Base-by-base conservation (phyloP, 768 basidiomycete species). In the Suillus subaureus region DNA sequence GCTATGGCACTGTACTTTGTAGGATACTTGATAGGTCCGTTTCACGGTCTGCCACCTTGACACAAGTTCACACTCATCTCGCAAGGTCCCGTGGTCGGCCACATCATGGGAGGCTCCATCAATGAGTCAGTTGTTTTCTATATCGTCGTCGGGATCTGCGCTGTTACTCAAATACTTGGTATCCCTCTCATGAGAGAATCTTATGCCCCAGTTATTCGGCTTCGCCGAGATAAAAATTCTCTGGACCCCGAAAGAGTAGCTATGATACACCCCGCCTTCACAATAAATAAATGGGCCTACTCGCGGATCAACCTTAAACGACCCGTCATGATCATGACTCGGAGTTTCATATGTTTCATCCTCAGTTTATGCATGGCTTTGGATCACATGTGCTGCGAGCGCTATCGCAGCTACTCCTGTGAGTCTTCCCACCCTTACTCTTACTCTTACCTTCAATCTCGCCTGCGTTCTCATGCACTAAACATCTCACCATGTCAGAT, bases 341-440 rank as follows among this genome's bases (percentile, higher is more conserved):
- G 77, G 31, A 91, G 88, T 70, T 84, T 89, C 61, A 83, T 91
- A 58, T 91, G 89, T 74, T 91, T 92, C 71, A 79, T 87, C 40
- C 80, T 92, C 61, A 91, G 89, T 72, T 78, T 88, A 91, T 74
- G 81, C 89, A 0, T 92, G n/a, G n/a, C n/a, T n/a, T n/a, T n/a
- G n/a, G n/a, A n/a, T 91, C 77, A 80, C 79, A 8, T 90, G 84
- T 69, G 87, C 89, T 42, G 90, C 90, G 9, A 88, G 86, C 66
- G 90, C 89, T 1, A 74, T 85, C 6, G 85, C 87, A 0, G 88
- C 89, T 3, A 85, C 87, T 45, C 79, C 89, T 12, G 89, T 89
- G 70, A 61, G 81, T 75, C 16, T 35, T 60, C 54, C 28, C 23
- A 4, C 9, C 28, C 63, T 64, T 5, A 15, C 9, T 28, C n/a